Conservation (phyloP, 805 yeast species). For the Teunomyces kruisii region DNA sequence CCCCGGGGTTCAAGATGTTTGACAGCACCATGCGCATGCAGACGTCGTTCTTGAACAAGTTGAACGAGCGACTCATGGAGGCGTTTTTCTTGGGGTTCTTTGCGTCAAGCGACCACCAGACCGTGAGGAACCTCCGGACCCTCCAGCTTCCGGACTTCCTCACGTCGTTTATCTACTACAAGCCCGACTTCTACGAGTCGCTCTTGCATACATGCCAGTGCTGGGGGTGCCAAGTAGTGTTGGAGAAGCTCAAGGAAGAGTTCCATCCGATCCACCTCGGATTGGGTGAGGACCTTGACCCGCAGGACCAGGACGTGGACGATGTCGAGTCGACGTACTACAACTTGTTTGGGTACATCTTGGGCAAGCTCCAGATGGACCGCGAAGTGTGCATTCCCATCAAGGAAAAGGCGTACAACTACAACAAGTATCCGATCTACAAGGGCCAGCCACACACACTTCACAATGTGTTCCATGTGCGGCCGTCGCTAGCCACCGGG, state of each 20-base stretch:
- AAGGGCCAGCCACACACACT: slow-evolving; percentile 37
- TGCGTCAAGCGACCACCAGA: slow-evolving; percentile 4
- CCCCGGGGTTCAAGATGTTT: slow-evolving; percentile 39
- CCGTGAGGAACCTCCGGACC: slow-evolving; percentile 17
- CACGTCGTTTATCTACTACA: slow-evolving; percentile 36
- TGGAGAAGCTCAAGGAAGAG: slow-evolving; percentile 18
- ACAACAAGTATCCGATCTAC: slow-evolving; percentile 29
- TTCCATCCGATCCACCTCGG: slow-evolving; percentile 19
- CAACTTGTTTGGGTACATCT: slow-evolving; percentile 28
- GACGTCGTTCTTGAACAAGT: slow-evolving; percentile 26
- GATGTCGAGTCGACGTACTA: slow-evolving; percentile 27
- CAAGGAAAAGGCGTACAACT: slow-evolving; percentile 22
- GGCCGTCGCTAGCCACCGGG: too few species aligned
- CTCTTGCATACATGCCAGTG: slow-evolving; percentile 38
- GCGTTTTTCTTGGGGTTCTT: slow-evolving; percentile 33
- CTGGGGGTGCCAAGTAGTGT: slow-evolving; percentile 32
- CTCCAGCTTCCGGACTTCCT: slow-evolving; percentile 35
- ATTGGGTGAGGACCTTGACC: too few species aligned
- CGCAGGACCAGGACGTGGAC: slow-evolving; percentile 10
- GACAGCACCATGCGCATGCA: slow-evolving; percentile 31
- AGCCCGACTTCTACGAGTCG: slow-evolving; percentile 34
- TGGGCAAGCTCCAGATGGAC: slow-evolving; percentile 35
- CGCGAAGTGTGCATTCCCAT: slow-evolving; percentile 37
- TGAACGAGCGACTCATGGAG: slow-evolving; percentile 35
- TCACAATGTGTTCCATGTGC: slow-evolving; percentile 28